phyloP scores from a whole-genome alignment of 2,329 filamentous ascomycete genomes.

The Monosporascus sp. region DNA sequence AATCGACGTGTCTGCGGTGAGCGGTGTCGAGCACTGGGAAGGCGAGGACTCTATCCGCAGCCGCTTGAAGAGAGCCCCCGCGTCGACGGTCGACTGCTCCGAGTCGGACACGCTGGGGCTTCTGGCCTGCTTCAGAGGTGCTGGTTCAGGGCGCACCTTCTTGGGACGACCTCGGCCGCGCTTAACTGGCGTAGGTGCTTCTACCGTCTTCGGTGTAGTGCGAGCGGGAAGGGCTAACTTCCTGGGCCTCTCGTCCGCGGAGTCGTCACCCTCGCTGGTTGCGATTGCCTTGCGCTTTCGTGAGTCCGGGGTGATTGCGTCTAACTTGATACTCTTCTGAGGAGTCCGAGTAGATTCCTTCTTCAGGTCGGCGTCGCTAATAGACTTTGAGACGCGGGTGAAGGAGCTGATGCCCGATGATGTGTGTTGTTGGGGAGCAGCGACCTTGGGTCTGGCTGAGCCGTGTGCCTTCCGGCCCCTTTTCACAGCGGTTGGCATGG shows the following conservation, averaged over 20 bases:
- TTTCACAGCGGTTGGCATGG: slow-evolving; percentile 22
- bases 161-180: slow-evolving; percentile 24
- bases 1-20: slow-evolving; percentile 33
- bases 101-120: slow-evolving; percentile 27
- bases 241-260: slow-evolving; percentile 22
- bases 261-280: slow-evolving; percentile 23
- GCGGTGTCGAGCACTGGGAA: slow-evolving; percentile 25
- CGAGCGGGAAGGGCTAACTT: slow-evolving; percentile 10
- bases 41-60: slow-evolving; percentile 35
- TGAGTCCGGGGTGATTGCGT: slow-evolving; percentile 29
- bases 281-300: slow-evolving; percentile 30
- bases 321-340: slow-evolving; percentile 39
- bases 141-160: slow-evolving; percentile 18
- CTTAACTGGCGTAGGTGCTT: slow-evolving; percentile 13
- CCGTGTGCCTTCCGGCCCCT: slow-evolving; percentile 20
- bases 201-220: slow-evolving; percentile 3
- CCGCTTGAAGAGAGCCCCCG: slow-evolving; percentile 34
- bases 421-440: slow-evolving; percentile 20
- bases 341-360: slow-evolving; percentile 23
- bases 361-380: slow-evolving; percentile 28
- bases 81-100: slow-evolving; percentile 25
- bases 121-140: slow-evolving; percentile 23
- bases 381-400: slow-evolving; percentile 41
- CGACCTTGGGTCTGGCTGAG: slow-evolving; percentile 15
- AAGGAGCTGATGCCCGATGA: slow-evolving; percentile 38